Base-by-base conservation (phyloP, 2,329 filamentous ascomycete genomes). In the Claviceps maximensis region DNA sequence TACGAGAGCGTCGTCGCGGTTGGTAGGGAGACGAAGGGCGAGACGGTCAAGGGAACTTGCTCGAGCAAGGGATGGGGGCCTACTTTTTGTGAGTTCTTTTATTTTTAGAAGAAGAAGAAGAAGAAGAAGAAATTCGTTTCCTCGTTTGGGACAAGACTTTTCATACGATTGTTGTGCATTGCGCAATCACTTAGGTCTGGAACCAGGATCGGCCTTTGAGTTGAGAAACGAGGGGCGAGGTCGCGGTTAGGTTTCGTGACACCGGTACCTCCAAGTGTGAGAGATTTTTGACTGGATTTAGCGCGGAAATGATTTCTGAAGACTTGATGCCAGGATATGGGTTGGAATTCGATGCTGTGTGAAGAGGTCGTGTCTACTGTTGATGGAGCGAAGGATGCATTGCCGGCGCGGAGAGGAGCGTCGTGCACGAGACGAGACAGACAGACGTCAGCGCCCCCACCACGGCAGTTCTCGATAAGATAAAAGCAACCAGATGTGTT, bases 41-140 rank as follows among this genome's bases (percentile, higher is more conserved):
- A 96, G 46, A 97, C 89, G 49, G 89, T 94, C 53, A 98, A 74
- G 31, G 93, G 89, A 42, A 97, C 83, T 71, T 98, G 93, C 59
- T 90, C 87, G 47, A 98, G 82, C 58, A 96, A 81, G 17, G 86
- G 87, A 71, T 96, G 89, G 17, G 89, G 83, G 59, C 79, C 86
- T 89, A 57, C 4, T n/a, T 40, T 51, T 41, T 29, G 44, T 48
- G 27, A 58, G 49, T 63, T 54, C 62, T 54, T 48, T 15, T 15
- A 12, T 3, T n/a, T n/a, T n/a, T n/a, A n/a, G n/a, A n/a, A n/a
- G n/a, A n/a, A n/a, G n/a, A n/a, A n/a, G n/a, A n/a, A 5, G 13
- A 12, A 15, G 12, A 23, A 23, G 12, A 19, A 4, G 3, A 19
- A 13, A 19, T 12, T 13, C 10, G n/a, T 15, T 15, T 44, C 10